These are phyloP conservation scores for Flammula alnicola DNA, from an alignment of 1,284 basidiomycete genomes.

Conservation along the genomic window DNA sequence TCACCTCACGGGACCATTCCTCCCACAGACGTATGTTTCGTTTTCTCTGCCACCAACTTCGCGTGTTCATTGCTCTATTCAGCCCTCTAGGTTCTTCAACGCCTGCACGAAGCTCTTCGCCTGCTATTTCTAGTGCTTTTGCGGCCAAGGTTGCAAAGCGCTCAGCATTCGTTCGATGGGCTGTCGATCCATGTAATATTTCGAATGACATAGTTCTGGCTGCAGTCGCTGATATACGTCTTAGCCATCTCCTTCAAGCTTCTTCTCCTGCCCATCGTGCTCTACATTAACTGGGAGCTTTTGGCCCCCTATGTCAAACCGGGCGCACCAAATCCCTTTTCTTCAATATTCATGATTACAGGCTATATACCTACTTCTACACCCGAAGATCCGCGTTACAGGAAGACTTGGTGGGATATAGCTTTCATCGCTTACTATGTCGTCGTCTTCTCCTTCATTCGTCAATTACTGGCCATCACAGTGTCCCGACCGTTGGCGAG, in stretches of 20 bases:
- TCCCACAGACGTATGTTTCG: conserved; percentile 60
- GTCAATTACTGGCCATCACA: conserved; percentile 78
- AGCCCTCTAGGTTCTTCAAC: conserved; percentile 49
- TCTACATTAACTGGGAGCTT: conserved; percentile 77
- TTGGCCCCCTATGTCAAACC: conserved; percentile 52
- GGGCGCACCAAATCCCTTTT: conserved; percentile 74
- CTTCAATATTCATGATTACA: conserved; percentile 81
- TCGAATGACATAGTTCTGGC: not conserved
- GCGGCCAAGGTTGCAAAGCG: conserved; percentile 16
- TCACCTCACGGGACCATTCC: conserved; percentile 63
- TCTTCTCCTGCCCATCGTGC: conserved; percentile 70
- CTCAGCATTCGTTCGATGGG: conserved; percentile 61
- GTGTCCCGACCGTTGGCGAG: conserved; percentile 75
- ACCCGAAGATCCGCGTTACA: conserved; percentile 65
- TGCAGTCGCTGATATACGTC: not conserved
- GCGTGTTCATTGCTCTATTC: conserved; percentile 20
- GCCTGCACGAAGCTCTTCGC: conserved; percentile 41
- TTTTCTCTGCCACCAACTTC: not conserved
- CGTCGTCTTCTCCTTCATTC: conserved; percentile 90
- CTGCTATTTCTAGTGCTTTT: conserved; percentile 24
- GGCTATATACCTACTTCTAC: conserved; percentile 62
- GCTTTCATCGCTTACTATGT: conserved; percentile 87
- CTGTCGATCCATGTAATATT: conserved; percentile 70
- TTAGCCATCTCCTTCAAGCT: conserved; percentile 75
- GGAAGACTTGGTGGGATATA: conserved; percentile 82